Evolutionary conservation across 768 basidiomycete genomes (phyloP).

Genomic region (Hericium erinaceus): DNA sequence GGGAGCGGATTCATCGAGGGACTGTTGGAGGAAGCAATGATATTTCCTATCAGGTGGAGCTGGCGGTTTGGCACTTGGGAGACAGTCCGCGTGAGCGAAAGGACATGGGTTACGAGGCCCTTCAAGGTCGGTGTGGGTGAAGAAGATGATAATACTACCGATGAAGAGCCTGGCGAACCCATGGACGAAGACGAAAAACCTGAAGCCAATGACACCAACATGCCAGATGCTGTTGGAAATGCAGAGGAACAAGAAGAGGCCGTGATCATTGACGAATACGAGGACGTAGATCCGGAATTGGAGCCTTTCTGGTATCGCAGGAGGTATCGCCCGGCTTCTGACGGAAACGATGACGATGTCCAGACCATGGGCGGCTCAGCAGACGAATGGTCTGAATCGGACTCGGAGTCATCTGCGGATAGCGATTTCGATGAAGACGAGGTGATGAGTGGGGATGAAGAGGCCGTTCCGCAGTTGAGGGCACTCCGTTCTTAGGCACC

Average conservation of each 20-base stretch:
- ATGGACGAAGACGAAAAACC: neutral
- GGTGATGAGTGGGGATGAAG: neutral
- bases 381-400: too few species aligned
- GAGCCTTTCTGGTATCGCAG: neutral
- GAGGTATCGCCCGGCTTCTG: too few species aligned
- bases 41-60: neutral
- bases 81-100: neutral
- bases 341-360: too few species aligned
- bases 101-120: neutral
- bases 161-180: neutral
- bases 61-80: neutral
- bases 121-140: neutral
- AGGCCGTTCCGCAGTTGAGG: neutral
- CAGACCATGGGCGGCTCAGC: too few species aligned
- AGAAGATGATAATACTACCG: neutral
- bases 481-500: too few species aligned
- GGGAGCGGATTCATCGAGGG: conserved; percentile 22
- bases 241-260: neutral
- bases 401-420: neutral
- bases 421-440: neutral
- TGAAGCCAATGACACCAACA: neutral
- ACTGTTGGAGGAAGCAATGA: conserved; percentile 11
- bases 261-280: neutral
- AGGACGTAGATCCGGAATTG: neutral
- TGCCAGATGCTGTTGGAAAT: too few species aligned